These are phyloP conservation scores for Lipomyces kockii DNA, from an alignment of 805 yeast species.

Conservation along the genomic window DNA sequence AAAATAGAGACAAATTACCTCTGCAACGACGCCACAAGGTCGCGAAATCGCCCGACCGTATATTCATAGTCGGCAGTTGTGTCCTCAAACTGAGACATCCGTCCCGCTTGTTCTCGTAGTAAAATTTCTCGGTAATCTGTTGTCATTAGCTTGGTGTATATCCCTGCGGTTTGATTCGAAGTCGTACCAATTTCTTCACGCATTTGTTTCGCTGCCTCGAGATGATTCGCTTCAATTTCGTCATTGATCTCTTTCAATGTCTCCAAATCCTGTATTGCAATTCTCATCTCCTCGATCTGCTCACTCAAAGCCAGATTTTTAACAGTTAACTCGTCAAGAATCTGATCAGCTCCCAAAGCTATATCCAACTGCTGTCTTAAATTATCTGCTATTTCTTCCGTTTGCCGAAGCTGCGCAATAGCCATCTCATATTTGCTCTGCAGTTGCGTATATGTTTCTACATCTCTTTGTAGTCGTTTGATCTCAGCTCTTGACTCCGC, in stretches of 20 bases:
- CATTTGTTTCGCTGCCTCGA: constrained; percentile 52
- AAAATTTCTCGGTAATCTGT: constrained; percentile 32
- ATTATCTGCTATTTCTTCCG: constrained; percentile 29
- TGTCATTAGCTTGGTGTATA: constrained; percentile 39
- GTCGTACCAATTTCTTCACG: constrained; percentile 45
- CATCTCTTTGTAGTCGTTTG: constrained; percentile 30
- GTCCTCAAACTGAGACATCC: constrained; percentile 24
- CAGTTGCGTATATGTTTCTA: constrained; percentile 12
- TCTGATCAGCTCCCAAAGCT: constrained; percentile 45
- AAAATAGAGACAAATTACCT: constrained; percentile 6
- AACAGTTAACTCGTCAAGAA: constrained; percentile 48
- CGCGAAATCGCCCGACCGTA: constrained; percentile 37
- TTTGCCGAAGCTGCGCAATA: constrained; percentile 12
- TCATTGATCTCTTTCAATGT: constrained; percentile 59
- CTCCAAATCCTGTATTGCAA: constrained; percentile 55
- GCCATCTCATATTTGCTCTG: constrained; percentile 21
- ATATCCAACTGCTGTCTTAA: constrained; percentile 45
- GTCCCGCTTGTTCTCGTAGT: constrained; percentile 28
- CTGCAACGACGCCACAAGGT: constrained; percentile 41
- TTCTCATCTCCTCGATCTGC: constrained; percentile 47
- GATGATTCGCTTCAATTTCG: constrained; percentile 55
- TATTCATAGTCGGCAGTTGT: constrained; percentile 33
- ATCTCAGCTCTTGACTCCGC: constrained; percentile 33
- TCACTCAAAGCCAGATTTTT: constrained; percentile 48
- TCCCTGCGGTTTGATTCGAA: constrained; percentile 37